phyloP scores from a whole-genome alignment of 768 basidiomycete species.

The Clitopilus passeckerianus region DNA sequence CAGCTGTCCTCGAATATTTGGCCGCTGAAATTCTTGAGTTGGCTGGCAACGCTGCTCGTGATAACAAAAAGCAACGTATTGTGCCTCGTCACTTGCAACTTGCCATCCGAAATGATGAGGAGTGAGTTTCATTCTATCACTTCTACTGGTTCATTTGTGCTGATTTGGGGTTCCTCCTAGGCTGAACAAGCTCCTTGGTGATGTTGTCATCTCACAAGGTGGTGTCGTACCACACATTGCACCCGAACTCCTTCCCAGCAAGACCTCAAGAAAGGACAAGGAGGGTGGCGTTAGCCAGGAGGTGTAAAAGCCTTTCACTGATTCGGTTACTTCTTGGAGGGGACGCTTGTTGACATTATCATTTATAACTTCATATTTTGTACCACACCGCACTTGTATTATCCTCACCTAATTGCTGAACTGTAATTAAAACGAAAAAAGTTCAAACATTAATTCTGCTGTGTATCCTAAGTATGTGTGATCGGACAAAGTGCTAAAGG shows the following conservation, averaged over 20 bases:
- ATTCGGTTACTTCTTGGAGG: constrained; percentile 3
- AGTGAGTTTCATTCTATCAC: constrained; percentile 31
- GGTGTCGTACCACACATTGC: constrained; percentile 77
- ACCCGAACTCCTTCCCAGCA: constrained; percentile 39
- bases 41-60: constrained; percentile 80
- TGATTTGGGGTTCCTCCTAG: constrained; percentile 17
- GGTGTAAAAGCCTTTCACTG: constrained; percentile 24
- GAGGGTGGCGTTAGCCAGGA: constrained; percentile 41
- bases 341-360: constrained; percentile 8
- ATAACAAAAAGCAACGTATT: constrained; percentile 91
- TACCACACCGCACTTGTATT: constrained; percentile 21
- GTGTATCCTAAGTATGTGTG: background rate
- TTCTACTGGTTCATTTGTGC: background rate
- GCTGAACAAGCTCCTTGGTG: constrained; percentile 72
- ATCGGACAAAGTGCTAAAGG: background rate
- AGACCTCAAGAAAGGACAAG: constrained; percentile 39
- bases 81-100: constrained; percentile 91
- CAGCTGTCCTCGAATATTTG: constrained; percentile 88
- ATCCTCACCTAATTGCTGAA: constrained; percentile 5
- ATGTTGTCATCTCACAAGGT: constrained; percentile 82
- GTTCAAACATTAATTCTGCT: constrained; percentile 7
- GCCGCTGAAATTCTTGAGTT: constrained; percentile 92
- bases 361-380: constrained; percentile 11
- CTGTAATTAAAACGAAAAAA: background rate
- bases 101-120: constrained; percentile 89